These are phyloP conservation scores for Trichoderma afroharzianum DNA, from an alignment of 2,329 filamentous ascomycete species.

Conservation along the genomic window DNA sequence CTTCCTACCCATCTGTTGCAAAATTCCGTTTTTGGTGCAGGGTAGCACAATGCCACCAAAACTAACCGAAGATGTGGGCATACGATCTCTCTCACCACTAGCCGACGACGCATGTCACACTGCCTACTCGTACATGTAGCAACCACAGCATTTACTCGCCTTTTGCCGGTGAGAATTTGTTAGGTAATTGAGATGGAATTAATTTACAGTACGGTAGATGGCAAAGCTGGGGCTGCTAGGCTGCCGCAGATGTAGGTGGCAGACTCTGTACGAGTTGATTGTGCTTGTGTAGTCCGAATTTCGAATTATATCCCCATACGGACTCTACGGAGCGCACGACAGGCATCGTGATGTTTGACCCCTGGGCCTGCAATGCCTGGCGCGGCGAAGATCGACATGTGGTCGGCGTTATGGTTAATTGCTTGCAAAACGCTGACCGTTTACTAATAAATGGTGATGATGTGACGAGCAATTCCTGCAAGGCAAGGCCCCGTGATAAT, in stretches of 20 bases:
- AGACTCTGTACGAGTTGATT: neutral
- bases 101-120: neutral
- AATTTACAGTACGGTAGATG: neutral
- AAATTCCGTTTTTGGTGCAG: neutral
- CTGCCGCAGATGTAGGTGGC: neutral
- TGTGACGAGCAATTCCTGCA: neutral
- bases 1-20: neutral
- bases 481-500: neutral
- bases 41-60: neutral
- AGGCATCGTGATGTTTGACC: neutral
- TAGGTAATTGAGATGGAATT: neutral
- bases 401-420: neutral
- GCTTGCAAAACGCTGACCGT: neutral
- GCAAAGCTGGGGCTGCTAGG: neutral
- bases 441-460: neutral
- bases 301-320: neutral
- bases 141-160: neutral
- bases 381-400: constrained; percentile 4
- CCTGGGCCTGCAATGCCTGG: neutral
- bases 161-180: neutral
- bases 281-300: neutral
- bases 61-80: neutral
- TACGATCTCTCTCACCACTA: neutral
- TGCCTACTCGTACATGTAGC: too few relatives aligned
- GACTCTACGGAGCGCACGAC: neutral